phyloP scores from a whole-genome alignment of 2,329 filamentous ascomycete genomes.

The Penicillium sp. region DNA sequence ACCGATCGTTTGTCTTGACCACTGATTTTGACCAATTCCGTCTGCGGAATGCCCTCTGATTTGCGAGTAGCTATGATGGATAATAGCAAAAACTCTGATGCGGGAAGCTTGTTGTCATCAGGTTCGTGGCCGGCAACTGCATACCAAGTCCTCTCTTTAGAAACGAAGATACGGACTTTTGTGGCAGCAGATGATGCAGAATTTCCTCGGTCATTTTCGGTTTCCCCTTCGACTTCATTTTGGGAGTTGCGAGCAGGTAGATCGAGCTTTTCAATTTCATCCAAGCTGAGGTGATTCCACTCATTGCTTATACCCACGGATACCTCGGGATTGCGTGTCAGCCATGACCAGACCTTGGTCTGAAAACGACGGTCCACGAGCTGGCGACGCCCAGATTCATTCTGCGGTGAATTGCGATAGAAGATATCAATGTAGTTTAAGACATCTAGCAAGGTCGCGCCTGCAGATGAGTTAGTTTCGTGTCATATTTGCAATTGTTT shows the following conservation, averaged over 20 bases:
- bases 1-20: slow-evolving; percentile 67
- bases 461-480: slow-evolving; percentile 28
- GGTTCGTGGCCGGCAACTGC: slow-evolving; percentile 61
- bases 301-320: slow-evolving; percentile 48
- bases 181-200: not conserved
- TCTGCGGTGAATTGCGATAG: slow-evolving; percentile 28
- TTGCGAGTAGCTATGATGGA: slow-evolving; percentile 60
- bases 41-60: slow-evolving; percentile 57
- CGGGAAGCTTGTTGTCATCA: slow-evolving; percentile 55
- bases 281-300: slow-evolving; percentile 42
- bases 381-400: slow-evolving; percentile 21
- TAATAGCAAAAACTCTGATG: slow-evolving; percentile 57
- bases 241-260: not conserved
- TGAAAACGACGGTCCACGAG: slow-evolving; percentile 53
- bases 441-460: slow-evolving; percentile 38
- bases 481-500: not conserved
- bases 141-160: slow-evolving; percentile 58
- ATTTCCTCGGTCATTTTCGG: slow-evolving; percentile 1
- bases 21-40: slow-evolving; percentile 54
- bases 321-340: slow-evolving; percentile 57
- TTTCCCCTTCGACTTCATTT: not conserved
- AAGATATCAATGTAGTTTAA: slow-evolving; percentile 37
- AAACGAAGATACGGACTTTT: slow-evolving; percentile 49
- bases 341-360: slow-evolving; percentile 59
- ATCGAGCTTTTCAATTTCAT: slow-evolving; percentile 37